Evolutionary conservation across 73 alveolate genomes (phyloP).

Genomic region (Tetrahymena malaccensis): DNA sequence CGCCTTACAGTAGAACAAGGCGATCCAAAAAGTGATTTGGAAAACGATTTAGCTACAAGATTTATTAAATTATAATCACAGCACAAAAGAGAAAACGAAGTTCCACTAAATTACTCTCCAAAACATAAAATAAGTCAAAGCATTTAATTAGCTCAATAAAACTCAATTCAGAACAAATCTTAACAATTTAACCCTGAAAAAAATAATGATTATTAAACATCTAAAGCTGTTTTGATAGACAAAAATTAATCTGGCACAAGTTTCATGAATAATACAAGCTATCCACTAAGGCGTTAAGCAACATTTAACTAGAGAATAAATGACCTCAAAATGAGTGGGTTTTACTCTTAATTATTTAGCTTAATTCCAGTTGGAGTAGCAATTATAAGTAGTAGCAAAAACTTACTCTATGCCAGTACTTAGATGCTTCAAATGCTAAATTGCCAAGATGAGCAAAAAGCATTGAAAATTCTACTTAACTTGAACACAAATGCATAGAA

Average conservation of each 20-base stretch:
- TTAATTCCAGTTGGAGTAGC: background rate
- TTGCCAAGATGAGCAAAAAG: background rate
- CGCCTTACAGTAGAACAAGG: background rate
- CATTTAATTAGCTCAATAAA: background rate
- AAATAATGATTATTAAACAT: background rate
- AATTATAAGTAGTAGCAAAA: background rate
- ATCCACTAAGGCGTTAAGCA: background rate
- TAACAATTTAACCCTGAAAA: background rate
- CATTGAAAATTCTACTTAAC: background rate
- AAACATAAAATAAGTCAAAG: background rate
- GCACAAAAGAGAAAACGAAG: background rate
- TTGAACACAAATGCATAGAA: background rate
- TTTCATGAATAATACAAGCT: background rate
- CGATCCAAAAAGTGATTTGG: background rate
- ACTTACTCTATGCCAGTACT: background rate
- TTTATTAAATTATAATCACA: background rate
- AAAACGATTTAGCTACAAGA: background rate
- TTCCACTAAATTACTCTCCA: background rate
- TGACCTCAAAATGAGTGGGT: background rate
- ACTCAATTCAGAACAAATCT: background rate
- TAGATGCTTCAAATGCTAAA: background rate
- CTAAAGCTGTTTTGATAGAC: background rate
- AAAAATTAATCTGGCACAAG: background rate
- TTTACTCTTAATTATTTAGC: background rate
- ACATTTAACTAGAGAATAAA: background rate